Evolutionary conservation across 306 rosid genomes (phyloP).

Genomic region (Medicago lupulina): DNA sequence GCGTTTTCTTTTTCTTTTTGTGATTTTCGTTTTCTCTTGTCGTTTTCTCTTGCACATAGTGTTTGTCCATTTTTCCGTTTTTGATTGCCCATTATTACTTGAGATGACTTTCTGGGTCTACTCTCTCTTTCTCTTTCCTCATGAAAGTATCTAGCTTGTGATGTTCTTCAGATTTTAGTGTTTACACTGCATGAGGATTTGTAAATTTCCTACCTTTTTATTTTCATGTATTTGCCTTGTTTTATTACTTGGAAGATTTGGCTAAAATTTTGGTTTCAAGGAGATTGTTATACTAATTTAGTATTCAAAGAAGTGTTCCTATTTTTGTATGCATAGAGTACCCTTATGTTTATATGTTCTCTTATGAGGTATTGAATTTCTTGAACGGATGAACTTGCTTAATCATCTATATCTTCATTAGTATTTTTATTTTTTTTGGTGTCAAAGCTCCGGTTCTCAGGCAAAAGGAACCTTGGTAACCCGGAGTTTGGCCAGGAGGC

Average conservation of each 20-base stretch:
- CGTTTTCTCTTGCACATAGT: slow-evolving; percentile 28
- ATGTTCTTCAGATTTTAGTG: no score
- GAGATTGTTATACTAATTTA: not conserved
- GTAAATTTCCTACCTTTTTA: slow-evolving; percentile 31
- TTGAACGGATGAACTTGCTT: slow-evolving; percentile 21
- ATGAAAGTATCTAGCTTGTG: slow-evolving; percentile 2
- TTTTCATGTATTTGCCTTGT: slow-evolving; percentile 21
- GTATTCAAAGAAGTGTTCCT: slow-evolving; percentile 35
- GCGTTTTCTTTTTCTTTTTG: slow-evolving; percentile 37
- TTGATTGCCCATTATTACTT: slow-evolving; percentile 6
- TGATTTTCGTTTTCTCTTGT: slow-evolving; percentile 33
- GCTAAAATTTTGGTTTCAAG: slow-evolving; percentile 4
- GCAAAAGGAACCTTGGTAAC: no score
- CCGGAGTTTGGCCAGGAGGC: no score
- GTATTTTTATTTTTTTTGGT: no score
- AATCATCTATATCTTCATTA: no score
- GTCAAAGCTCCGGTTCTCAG: no score
- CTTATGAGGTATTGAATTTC: not conserved
- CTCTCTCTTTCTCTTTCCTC: slow-evolving; percentile 22
- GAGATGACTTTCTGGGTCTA: slow-evolving; percentile 39
- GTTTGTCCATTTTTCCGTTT: slow-evolving; percentile 45
- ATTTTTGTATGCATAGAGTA: not conserved
- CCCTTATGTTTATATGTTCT: not conserved
- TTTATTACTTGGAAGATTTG: slow-evolving; percentile 11
- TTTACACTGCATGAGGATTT: slow-evolving; percentile 15